Evolutionary conservation across 805 yeast species (phyloP).

Genomic region (Yueomyces sp.): DNA sequence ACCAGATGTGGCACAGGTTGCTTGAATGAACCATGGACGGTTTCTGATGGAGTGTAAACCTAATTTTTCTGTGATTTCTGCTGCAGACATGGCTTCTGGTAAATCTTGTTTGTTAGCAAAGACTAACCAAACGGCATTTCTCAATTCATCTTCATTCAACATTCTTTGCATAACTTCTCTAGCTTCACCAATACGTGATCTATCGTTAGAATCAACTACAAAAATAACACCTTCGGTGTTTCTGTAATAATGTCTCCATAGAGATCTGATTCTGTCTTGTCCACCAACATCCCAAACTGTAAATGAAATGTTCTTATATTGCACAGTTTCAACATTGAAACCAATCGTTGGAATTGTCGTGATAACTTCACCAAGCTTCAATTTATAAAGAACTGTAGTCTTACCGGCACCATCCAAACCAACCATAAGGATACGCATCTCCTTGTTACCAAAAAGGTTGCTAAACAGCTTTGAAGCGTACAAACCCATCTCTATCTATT

Average conservation of each 20-base stretch:
- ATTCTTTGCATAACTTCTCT: conserved; percentile 97
- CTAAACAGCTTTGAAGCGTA: conserved; percentile 87
- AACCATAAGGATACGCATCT: conserved; percentile 96
- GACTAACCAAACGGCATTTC: conserved; percentile 88
- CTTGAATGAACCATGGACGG: conserved; percentile 99
- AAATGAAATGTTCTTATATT: conserved; percentile 91
- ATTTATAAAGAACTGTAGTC: conserved; percentile 89
- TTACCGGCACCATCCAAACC: conserved; percentile 99
- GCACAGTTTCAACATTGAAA: conserved; percentile 94
- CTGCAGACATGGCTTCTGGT: conserved; percentile 98
- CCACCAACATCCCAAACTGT: conserved; percentile 99
- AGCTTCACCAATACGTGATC: conserved; percentile 96
- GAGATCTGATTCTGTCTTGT: conserved; percentile 96
- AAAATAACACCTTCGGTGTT: conserved; percentile 98
- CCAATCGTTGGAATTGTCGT: conserved; percentile 96
- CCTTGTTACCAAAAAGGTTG: conserved; percentile 95
- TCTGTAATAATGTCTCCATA: conserved; percentile 98
- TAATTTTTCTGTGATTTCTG: conserved; percentile 93
- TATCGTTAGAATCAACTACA: conserved; percentile 95
- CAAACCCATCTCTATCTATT: conserved; percentile 61
- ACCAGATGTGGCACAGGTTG: conserved; percentile 98
- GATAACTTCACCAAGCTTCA: conserved; percentile 91
- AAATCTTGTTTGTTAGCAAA: conserved; percentile 98
- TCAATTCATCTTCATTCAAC: conserved; percentile 96
- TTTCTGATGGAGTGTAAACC: conserved; percentile 95